Conservation (phyloP, 805 yeast genomes). For the Spathaspora passalidarum region DNA sequence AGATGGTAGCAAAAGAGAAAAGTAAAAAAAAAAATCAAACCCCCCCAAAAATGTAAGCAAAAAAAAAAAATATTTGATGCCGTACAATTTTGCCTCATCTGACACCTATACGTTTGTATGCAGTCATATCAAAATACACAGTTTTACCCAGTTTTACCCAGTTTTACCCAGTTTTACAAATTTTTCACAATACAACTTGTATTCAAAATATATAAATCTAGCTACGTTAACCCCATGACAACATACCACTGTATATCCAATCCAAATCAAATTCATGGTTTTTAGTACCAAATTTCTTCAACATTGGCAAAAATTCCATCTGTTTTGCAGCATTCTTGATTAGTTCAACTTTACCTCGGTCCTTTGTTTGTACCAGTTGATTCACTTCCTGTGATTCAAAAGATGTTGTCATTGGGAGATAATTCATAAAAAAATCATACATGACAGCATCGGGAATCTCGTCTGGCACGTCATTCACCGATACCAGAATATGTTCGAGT, state of each 20-base stretch:
- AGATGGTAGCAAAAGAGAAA: background rate
- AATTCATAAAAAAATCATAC: slow-evolving; percentile 35
- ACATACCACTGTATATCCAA: slow-evolving; percentile 35
- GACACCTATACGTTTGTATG: background rate
- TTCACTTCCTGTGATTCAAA: slow-evolving; percentile 1
- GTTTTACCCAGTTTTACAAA: too few species aligned
- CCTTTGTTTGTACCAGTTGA: background rate
- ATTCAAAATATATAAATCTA: background rate
- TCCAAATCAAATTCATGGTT: slow-evolving; percentile 30
- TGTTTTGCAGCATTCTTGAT: slow-evolving; percentile 18
- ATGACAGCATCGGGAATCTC: slow-evolving; percentile 32
- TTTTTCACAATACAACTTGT: too few species aligned
- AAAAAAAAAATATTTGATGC: background rate
- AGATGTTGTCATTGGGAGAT: slow-evolving; percentile 19
- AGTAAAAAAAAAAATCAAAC: background rate
- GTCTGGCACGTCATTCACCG: slow-evolving; percentile 32
- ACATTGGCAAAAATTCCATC: slow-evolving; percentile 30
- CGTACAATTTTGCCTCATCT: background rate
- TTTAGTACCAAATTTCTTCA: slow-evolving; percentile 27
- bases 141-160: too few species aligned
- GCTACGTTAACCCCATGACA: slow-evolving; percentile 21
- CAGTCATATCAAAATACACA: too few species aligned
- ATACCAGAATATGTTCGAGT: slow-evolving; percentile 14
- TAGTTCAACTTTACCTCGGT: slow-evolving; percentile 16
- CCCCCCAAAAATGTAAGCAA: background rate